Evolutionary conservation across 768 basidiomycete genomes (phyloP).

Genomic region (Auricularia heimuer): DNA sequence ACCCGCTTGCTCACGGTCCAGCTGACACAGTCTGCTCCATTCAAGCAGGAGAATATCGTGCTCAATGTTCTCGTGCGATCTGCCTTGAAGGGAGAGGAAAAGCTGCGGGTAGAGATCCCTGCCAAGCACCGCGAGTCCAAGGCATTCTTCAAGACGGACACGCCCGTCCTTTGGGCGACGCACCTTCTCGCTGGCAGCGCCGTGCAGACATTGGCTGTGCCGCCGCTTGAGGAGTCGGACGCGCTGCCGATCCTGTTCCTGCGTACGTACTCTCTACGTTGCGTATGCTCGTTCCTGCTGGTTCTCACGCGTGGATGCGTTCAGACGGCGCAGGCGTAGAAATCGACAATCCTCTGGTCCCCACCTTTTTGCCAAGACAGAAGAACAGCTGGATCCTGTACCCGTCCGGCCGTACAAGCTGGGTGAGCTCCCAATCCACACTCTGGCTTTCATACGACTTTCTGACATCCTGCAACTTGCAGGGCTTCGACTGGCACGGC

Average conservation of each 20-base stretch:
- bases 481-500: conserved; percentile 94
- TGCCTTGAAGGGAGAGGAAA: background rate
- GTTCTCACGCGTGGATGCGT: background rate
- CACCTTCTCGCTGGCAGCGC: conserved; percentile 1
- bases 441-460: background rate
- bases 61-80: too few species aligned
- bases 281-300: too few species aligned
- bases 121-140: background rate
- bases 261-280: conserved; percentile 28
- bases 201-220: conserved; percentile 14
- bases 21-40: too few species aligned
- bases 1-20: too few species aligned
- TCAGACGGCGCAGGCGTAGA: conserved; percentile 85
- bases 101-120: conserved; percentile 15
- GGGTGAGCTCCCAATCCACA: conserved; percentile 36
- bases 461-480: background rate
- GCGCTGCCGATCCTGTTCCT: conserved; percentile 45
- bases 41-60: too few species aligned
- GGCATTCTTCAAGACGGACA: background rate
- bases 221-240: conserved; percentile 9
- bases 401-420: conserved; percentile 77
- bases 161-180: background rate
- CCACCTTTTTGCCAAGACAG: conserved; percentile 49
- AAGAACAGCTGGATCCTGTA: conserved; percentile 62
- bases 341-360: conserved; percentile 29